Conservation (phyloP, 2,329 filamentous ascomycete species). For the Karstenula rhodostoma region DNA sequence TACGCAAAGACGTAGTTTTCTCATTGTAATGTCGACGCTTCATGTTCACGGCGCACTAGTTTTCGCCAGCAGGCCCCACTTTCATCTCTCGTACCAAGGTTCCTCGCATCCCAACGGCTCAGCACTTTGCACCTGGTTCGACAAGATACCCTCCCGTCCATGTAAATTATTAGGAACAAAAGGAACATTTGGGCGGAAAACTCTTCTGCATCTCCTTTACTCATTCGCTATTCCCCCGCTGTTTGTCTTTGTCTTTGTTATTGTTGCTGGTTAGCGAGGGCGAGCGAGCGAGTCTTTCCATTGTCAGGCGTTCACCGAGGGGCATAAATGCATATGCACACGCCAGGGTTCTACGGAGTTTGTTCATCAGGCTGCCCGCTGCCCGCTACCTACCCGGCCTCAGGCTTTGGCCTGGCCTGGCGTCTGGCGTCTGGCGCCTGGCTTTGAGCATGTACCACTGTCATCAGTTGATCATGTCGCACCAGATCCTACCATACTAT, state of each 20-base stretch:
- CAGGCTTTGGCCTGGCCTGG: neutral
- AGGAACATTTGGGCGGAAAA: slow-evolving; percentile 7
- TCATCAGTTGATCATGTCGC: neutral
- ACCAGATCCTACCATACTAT: neutral
- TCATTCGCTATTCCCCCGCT: neutral
- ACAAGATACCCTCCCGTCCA: slow-evolving; percentile 20
- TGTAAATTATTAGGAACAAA: slow-evolving; percentile 21
- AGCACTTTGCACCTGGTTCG: slow-evolving; percentile 14
- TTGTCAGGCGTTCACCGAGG: slow-evolving; percentile 9
- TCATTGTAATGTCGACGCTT: neutral
- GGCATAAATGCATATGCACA: slow-evolving; percentile 11
- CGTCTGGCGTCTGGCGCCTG: too few relatives aligned
- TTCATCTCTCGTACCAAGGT: neutral
- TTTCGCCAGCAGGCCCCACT: slow-evolving; percentile 4
- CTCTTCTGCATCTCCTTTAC: neutral
- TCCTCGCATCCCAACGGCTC: neutral
- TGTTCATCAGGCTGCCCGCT: slow-evolving; percentile 4
- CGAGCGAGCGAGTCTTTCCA: neutral
- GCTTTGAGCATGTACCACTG: neutral
- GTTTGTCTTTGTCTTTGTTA: neutral
- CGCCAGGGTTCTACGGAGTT: slow-evolving; percentile 13
- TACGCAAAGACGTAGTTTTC: neutral
- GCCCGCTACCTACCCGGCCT: too few relatives aligned
- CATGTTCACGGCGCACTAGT: neutral
- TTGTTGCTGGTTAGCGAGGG: slow-evolving; percentile 10